phyloP scores from a whole-genome alignment of 2,329 filamentous ascomycete genomes.

The Chaetomium globosum region DNA sequence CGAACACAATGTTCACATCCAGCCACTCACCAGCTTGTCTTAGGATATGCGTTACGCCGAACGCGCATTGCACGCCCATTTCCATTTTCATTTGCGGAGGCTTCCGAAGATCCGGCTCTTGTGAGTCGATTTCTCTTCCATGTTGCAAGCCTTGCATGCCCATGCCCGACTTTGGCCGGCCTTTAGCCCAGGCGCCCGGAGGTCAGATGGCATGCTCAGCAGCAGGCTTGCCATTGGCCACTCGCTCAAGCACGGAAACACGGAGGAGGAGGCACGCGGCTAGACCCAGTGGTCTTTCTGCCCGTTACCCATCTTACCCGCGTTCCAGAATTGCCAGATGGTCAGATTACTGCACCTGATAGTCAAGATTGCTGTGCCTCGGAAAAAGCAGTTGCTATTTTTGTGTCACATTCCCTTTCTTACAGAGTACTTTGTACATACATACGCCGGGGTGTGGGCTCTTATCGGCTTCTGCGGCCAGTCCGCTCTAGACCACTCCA shows the following conservation, averaged over 20 bases:
- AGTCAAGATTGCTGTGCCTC: constrained; percentile 1
- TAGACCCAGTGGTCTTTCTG: constrained; percentile 12
- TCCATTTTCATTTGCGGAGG: not conserved
- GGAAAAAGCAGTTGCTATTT: not conserved
- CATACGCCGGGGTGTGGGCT: not conserved
- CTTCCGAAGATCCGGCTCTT: not conserved
- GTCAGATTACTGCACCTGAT: not conserved
- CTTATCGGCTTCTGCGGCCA: constrained; percentile 9
- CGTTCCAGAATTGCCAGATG: constrained; percentile 5
- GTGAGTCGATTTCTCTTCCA: constrained; percentile 3
- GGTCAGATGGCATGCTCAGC: constrained; percentile 29
- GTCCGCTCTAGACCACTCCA: constrained; percentile 3
- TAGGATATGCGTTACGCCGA: not conserved
- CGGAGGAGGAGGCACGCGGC: constrained; percentile 4
- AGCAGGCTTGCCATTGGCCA: constrained; percentile 16
- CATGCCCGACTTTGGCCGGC: not conserved
- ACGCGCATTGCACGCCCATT: not conserved
- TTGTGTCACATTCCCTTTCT: not conserved
- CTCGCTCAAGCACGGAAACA: not conserved
- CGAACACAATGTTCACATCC: not conserved
- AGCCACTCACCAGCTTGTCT: not conserved
- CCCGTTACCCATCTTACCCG: not conserved
- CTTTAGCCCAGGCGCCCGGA: not conserved
- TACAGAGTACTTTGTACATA: too few species aligned
- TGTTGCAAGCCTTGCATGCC: not conserved